These are phyloP conservation scores for Sporisorium scitamineum DNA, from an alignment of 1,284 basidiomycete genomes.

Conservation along the genomic window DNA sequence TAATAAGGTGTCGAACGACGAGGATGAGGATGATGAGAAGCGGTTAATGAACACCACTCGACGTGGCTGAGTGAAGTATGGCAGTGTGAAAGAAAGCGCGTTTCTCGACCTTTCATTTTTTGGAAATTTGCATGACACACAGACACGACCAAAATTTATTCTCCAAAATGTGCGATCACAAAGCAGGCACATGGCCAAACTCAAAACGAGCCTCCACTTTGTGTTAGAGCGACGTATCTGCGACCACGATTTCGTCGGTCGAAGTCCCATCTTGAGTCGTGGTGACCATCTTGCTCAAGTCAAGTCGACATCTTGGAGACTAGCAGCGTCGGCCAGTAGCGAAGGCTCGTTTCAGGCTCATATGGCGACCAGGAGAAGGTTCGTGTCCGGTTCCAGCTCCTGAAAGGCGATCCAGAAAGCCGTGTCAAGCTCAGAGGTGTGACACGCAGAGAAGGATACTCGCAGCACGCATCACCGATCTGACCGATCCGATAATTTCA, in stretches of 20 bases:
- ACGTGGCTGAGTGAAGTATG: not conserved
- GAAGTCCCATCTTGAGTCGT: too few relatives aligned
- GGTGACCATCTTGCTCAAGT: too few relatives aligned
- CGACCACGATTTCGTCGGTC: too few relatives aligned
- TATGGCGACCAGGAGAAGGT: too few relatives aligned
- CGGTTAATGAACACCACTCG: not conserved
- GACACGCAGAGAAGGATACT: not conserved
- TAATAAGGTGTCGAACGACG: not conserved
- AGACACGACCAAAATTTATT: not conserved
- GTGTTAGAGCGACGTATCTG: not conserved
- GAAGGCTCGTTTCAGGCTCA: too few relatives aligned
- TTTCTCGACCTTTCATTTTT: not conserved
- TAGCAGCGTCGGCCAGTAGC: too few relatives aligned
- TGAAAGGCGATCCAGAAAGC: not conserved
- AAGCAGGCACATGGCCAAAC: not conserved
- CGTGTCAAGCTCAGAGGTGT: not conserved
- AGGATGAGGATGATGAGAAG: not conserved
- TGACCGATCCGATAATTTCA: not conserved
- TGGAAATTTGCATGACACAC: not conserved
- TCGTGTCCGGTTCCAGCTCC: too few relatives aligned
- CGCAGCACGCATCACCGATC: not conserved
- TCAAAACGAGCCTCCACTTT: slow-evolving; percentile 2
- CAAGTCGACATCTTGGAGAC: too few relatives aligned
- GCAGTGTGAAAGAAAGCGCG: not conserved
- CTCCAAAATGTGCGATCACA: slow-evolving; percentile 4